Evolutionary conservation across 2,329 filamentous ascomycete species (phyloP).

Genomic region (Ascochyta koolunga): DNA sequence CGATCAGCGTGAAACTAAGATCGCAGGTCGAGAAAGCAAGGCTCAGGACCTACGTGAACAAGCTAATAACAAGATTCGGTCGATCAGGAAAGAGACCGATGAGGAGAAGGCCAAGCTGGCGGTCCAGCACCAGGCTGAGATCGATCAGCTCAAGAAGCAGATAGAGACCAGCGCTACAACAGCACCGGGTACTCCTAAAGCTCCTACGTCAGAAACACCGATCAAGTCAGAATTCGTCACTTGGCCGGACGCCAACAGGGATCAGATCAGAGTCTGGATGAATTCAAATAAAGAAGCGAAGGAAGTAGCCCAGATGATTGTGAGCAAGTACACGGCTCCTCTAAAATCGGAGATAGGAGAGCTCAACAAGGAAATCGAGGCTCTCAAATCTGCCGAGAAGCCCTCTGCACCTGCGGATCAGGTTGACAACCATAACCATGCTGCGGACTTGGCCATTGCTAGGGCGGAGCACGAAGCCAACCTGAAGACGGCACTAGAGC

Average conservation of each 20-base stretch:
- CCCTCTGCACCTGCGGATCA: slow-evolving; percentile 1
- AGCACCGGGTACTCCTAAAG: slow-evolving; percentile 6
- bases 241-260: slow-evolving; percentile 9
- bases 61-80: slow-evolving; percentile 70
- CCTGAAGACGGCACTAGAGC: slow-evolving; percentile 43
- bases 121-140: slow-evolving; percentile 46
- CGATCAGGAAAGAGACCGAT: slow-evolving; percentile 35
- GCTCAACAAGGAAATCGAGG: slow-evolving; percentile 7
- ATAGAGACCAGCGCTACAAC: not conserved
- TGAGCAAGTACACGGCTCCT: slow-evolving; percentile 14
- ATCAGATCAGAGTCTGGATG: slow-evolving; percentile 14
- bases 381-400: slow-evolving; percentile 2
- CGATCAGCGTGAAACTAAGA: slow-evolving; percentile 25
- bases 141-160: slow-evolving; percentile 42
- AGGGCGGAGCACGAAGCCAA: slow-evolving; percentile 48
- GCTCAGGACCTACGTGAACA: slow-evolving; percentile 53
- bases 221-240: slow-evolving; percentile 13
- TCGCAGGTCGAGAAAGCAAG: slow-evolving; percentile 32
- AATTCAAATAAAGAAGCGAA: slow-evolving; percentile 16
- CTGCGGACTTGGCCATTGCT: slow-evolving; percentile 24
- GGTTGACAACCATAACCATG: slow-evolving; percentile 19
- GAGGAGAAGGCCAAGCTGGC: slow-evolving; percentile 52
- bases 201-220: slow-evolving; percentile 6
- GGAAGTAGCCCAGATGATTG: slow-evolving; percentile 4
- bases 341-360: slow-evolving; percentile 17